phyloP scores from a whole-genome alignment of 2,329 filamentous ascomycete species.

The Elsinoe fawcettii region DNA sequence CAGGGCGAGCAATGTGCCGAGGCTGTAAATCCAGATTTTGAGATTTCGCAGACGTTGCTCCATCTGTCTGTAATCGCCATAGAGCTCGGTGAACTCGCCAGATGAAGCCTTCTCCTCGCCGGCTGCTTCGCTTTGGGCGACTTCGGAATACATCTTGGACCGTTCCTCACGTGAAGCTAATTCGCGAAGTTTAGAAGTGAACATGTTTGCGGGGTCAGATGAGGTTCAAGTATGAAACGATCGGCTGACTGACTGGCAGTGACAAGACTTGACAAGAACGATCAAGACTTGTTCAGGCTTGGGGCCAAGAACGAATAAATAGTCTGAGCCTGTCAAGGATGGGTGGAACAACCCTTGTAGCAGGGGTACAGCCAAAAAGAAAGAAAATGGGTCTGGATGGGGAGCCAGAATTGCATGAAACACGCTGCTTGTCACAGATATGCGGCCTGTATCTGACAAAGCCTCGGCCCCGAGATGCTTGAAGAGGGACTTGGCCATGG shows the following conservation, averaged over 20 bases:
- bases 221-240: slow-evolving; percentile 11
- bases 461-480: slow-evolving; percentile 7
- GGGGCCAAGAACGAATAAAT: slow-evolving; percentile 6
- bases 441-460: background rate
- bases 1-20: slow-evolving; percentile 3
- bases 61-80: slow-evolving; percentile 12
- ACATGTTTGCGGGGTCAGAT: slow-evolving; percentile 11
- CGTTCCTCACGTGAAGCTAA: slow-evolving; percentile 6
- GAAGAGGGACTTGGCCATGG: background rate
- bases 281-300: slow-evolving; percentile 2
- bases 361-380: background rate
- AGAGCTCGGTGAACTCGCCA: background rate
- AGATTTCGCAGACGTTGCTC: slow-evolving; percentile 13
- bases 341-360: background rate
- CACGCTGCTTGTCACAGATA: slow-evolving; percentile 7
- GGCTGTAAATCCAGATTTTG: slow-evolving; percentile 12
- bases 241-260: slow-evolving; percentile 1
- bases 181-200: slow-evolving; percentile 11
- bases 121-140: background rate
- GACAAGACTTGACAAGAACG: slow-evolving; percentile 12
- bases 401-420: slow-evolving; percentile 3
- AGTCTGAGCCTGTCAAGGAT: background rate
- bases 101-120: slow-evolving; percentile 11
- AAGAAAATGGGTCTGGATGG: slow-evolving; percentile 1
- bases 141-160: slow-evolving; percentile 13